Evolutionary conservation across 371 early-diverging fungal species (phyloP), one percentile per base, ranked within the genome.

Genomic region (Lichtheimia hyalospora): DNA sequence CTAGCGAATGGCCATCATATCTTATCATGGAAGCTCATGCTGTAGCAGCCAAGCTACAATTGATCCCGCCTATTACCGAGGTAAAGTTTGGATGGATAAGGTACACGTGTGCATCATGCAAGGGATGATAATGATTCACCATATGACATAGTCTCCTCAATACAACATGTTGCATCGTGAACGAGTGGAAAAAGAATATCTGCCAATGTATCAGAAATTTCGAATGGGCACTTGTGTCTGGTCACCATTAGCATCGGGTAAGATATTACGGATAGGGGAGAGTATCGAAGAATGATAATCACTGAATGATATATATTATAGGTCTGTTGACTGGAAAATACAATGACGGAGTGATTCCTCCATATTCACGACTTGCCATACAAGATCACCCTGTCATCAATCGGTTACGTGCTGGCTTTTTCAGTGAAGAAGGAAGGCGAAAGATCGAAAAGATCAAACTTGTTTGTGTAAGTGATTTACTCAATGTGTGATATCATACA

Each of bases 91-190:
- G 25, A 76, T 89, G 14, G 91, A 92, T 65, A 83, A 83, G 62
- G 91, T 92, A 73, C 92, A 92, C 69, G 58, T 68, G 6, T 87
- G 25, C 90, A 20, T 66, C 92, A 60, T 92, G 80, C 82, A 74
- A 84, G 52, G 84, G 82, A 63, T 82, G 25, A 25, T 25, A 25
- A 25, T 5, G 25, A 25, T 25, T 5, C 25, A 5, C 25, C 5
- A 25, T 25, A 25, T 25, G 25, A n/a, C n/a, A 3, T 14, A 92
- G 78, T 90, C 92, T 66, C 88, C 91, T 12, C 92, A 94, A 72
- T 94, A 94, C 73, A 91, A 92, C 70, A 87, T 93, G 91, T 74
- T 93, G 60, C 85, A 91, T 64, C 88, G 94, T 7, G 92, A 93
- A 57, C 75, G 89, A 23, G 77, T 90, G 12, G 92, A 92, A 66